Evolutionary conservation across 257 asterid genomes (phyloP).

Genomic region (Salvia splendens): DNA sequence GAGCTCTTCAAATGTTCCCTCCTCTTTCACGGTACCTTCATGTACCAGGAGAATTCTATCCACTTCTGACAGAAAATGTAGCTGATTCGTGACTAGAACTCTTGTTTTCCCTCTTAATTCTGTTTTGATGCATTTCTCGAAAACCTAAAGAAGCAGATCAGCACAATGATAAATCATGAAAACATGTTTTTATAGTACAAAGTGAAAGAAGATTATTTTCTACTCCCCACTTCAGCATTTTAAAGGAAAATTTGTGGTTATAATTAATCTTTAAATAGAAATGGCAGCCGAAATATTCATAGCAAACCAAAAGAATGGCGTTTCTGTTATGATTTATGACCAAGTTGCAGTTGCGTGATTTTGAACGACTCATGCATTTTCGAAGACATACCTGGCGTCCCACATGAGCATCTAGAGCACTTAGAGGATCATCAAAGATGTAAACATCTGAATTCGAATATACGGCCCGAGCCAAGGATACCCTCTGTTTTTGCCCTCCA

Average conservation of each 20-base stretch:
- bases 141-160: conserved; percentile 55
- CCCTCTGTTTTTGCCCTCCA: conserved; percentile 99
- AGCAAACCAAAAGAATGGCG: background rate
- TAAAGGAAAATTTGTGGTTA: background rate
- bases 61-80: conserved; percentile 92
- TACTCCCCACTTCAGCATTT: background rate
- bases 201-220: background rate
- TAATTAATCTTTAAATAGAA: conserved; percentile 9
- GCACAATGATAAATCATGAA: no score
- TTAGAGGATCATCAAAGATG: conserved; percentile 93
- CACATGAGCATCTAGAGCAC: conserved; percentile 99
- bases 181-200: no score
- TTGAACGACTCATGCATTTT: conserved; percentile 16
- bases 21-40: conserved; percentile 93
- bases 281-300: conserved; percentile 14
- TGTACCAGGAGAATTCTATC: conserved; percentile 92
- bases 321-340: background rate
- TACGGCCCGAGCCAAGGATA: conserved; percentile 97
- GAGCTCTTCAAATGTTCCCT: conserved; percentile 95
- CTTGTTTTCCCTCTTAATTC: conserved; percentile 89
- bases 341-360: conserved; percentile 1
- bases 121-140: conserved; percentile 83
- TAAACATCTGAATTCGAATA: conserved; percentile 91
- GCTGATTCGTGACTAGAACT: conserved; percentile 93
- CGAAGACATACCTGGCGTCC: conserved; percentile 77